phyloP scores from a whole-genome alignment of 371 early-diverging fungal species.

The Coemansia sp. region DNA sequence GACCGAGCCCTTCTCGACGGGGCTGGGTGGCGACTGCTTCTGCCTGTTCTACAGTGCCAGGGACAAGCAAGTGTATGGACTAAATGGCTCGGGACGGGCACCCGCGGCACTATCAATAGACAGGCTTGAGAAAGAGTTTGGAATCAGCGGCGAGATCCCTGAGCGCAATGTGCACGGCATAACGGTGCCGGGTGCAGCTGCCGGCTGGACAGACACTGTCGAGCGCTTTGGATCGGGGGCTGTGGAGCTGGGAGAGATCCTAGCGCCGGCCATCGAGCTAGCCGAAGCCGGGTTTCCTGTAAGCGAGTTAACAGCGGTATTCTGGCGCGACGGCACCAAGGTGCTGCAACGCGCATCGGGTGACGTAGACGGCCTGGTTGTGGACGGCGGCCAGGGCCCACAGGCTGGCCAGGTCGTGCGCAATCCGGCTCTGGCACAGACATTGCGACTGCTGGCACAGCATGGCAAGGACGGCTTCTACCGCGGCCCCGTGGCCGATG shows the following conservation, averaged over 20 bases:
- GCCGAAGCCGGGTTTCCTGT: conserved; percentile 67
- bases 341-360: conserved; percentile 53
- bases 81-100: conserved; percentile 78
- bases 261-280: conserved; percentile 68
- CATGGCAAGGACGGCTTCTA: conserved; percentile 79
- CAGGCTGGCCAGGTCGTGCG: conserved; percentile 65
- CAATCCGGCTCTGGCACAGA: conserved; percentile 62
- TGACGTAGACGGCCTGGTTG: conserved; percentile 57
- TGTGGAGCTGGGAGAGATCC: conserved; percentile 59
- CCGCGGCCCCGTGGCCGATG: conserved; percentile 71
- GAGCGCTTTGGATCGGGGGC: conserved; percentile 71
- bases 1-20: conserved; percentile 81
- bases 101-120: conserved; percentile 63
- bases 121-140: conserved; percentile 45
- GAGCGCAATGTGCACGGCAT: conserved; percentile 57
- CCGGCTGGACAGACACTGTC: conserved; percentile 74
- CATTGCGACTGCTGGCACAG: conserved; percentile 61
- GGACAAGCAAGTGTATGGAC: conserved; percentile 56
- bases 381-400: conserved; percentile 63
- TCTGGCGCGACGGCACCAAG: conserved; percentile 62
- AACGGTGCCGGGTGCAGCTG: conserved; percentile 86
- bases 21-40: conserved; percentile 93
- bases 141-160: conserved; percentile 54
- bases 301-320: conserved; percentile 42
- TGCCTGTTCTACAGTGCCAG: conserved; percentile 76